phyloP scores from a whole-genome alignment of 352 stramenopile species.

The Thraustotheca clavata region DNA sequence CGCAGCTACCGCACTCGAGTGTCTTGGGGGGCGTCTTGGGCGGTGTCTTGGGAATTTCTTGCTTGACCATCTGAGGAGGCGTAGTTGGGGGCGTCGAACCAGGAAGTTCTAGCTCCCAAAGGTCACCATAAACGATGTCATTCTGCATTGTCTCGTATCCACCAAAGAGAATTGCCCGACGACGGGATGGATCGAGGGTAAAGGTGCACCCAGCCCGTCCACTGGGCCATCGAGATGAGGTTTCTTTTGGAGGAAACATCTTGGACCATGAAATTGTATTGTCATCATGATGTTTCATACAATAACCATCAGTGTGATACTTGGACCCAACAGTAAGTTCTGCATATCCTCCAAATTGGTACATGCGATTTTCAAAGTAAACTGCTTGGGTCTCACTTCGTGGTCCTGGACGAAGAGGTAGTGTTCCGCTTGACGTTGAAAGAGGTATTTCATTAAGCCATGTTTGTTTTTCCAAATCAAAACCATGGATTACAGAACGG shows the following conservation, averaged over 20 bases:
- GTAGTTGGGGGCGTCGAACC: not conserved
- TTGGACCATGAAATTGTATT: constrained; percentile 16
- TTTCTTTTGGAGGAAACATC: not conserved
- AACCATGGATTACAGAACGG: constrained; percentile 3
- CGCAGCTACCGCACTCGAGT: constrained; percentile 8
- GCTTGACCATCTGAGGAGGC: not conserved
- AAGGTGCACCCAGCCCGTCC: not conserved
- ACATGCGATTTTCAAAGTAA: constrained; percentile 1
- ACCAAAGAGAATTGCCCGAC: constrained; percentile 9
- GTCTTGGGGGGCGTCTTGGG: not conserved
- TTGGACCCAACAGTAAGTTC: constrained; percentile 16
- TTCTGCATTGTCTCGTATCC: constrained; percentile 20
- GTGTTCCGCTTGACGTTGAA: not conserved
- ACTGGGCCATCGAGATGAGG: constrained; percentile 1
- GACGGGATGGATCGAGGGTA: constrained; percentile 1
- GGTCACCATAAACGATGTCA: constrained; percentile 17
- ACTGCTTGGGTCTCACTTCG: constrained; percentile 14
- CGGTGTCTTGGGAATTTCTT: not conserved
- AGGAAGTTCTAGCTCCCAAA: constrained; percentile 11
- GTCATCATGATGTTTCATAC: constrained; percentile 7
- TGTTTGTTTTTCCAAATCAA: not conserved
- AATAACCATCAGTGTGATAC: constrained; percentile 16
- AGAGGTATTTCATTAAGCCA: not conserved
- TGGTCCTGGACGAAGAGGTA: not conserved
- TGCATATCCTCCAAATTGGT: constrained; percentile 20